phyloP scores from a whole-genome alignment of 331 rosid genomes.

The Spiraea crenata region DNA sequence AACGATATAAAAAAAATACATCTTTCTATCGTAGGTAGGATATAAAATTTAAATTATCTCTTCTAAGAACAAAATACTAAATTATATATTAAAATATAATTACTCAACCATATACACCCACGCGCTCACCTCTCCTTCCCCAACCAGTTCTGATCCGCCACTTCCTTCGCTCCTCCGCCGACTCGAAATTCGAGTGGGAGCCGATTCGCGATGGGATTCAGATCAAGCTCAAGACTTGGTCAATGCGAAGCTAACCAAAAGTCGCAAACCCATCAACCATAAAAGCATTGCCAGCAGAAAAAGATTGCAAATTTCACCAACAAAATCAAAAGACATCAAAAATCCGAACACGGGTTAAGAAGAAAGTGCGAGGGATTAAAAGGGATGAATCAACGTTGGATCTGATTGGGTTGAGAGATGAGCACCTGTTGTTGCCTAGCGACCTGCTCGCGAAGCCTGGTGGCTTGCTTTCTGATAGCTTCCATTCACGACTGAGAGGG shows the following conservation, averaged over 20 bases:
- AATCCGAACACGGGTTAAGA: background rate
- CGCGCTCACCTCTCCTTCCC: no score
- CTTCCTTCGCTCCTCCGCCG: no score
- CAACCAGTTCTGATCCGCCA: no score
- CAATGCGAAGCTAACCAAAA: background rate
- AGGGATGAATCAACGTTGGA: conserved; percentile 33
- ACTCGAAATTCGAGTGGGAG: no score
- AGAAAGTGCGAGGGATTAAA: background rate
- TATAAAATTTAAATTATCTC: no score
- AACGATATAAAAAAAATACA: no score
- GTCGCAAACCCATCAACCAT: background rate
- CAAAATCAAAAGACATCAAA: background rate
- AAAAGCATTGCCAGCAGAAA: background rate
- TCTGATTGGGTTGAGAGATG: conserved; percentile 18
- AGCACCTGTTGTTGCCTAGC: conserved; percentile 94
- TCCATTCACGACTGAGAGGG: conserved; percentile 55
- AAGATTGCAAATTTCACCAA: background rate
- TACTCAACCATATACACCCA: no score
- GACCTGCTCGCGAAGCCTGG: conserved; percentile 95
- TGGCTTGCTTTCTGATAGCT: conserved; percentile 94
- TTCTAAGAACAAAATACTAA: no score
- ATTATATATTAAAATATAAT: no score
- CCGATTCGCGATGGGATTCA: no score
- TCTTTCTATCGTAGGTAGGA: no score
- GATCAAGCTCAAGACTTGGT: no score